Evolutionary conservation across 2,329 filamentous ascomycete species (phyloP), one percentile per base, ranked within the genome.

Genomic region (Neopestalotiopsis sp.): DNA sequence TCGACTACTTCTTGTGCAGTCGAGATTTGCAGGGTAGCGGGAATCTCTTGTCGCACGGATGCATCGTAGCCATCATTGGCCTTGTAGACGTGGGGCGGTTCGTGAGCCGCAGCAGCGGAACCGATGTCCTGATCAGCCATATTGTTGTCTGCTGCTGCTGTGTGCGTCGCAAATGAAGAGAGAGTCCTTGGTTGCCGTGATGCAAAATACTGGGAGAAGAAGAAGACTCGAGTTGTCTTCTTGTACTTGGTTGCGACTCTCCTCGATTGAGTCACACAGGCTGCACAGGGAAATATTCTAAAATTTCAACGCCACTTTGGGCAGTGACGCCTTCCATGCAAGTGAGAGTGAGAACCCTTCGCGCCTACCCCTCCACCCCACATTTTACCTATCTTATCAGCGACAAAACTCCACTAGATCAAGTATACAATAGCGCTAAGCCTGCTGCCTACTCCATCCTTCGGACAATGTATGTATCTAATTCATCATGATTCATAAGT

Each of bases 1-100:
- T 83, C 79, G 38, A 80, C 72, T 12, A 71, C 72, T 38, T 75
- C 70, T n/a, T 68, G 65, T 20, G 56, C 13, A 1, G 30, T 30
- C 32, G 58, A 64, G 28, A 20, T 59, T n/a, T 58, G 49, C 24
- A 67, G 40, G 42, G 45, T 58, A 30, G 20, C 58, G 4, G 75
- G 70, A 38, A 70, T 67, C 56, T 73, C 73, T 61, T 74, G 75
- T 40, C 80, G 74, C 63, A 83, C 77, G 4, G 80, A 79, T 64
- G 78, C 75, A 65, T 81, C 77, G 73, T 85, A 84, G 73, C 84
- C 83, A 67, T 82, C 77, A 75, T 81, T 83, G 42, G 82, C 77
- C 12, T 78, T 82, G 71, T 84, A 84, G 12, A 75, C 78, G 72
- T 83, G 83, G 3, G 84, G 82, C 4, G 84, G 83, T 71, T 85